Evolutionary conservation across 495 filamentous ascomycete genomes (phyloP).

Genomic region (Haplographium delicatum): DNA sequence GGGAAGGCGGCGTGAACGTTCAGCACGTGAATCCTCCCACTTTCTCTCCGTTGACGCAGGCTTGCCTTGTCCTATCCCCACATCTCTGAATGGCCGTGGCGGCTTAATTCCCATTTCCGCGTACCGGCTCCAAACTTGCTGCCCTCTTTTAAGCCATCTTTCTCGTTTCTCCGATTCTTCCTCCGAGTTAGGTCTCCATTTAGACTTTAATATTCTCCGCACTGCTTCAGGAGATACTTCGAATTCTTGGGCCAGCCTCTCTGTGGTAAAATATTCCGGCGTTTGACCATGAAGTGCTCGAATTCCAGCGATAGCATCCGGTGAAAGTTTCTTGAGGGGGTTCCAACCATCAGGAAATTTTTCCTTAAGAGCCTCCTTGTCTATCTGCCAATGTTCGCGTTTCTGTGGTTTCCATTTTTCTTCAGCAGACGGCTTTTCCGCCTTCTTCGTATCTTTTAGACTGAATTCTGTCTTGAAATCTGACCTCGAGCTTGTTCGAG

Average conservation of each 20-base stretch:
- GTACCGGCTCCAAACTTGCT: slow-evolving; percentile 68
- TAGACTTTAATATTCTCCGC: slow-evolving; percentile 76
- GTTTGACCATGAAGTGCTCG: slow-evolving; percentile 68
- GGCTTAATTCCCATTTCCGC: slow-evolving; percentile 64
- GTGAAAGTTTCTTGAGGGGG: slow-evolving; percentile 80
- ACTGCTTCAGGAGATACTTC: slow-evolving; percentile 81
- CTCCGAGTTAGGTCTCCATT: slow-evolving; percentile 66
- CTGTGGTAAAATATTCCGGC: slow-evolving; percentile 69
- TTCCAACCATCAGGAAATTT: slow-evolving; percentile 80
- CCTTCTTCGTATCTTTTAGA: slow-evolving; percentile 20
- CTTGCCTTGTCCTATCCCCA: slow-evolving; percentile 54
- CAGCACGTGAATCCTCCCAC: not conserved
- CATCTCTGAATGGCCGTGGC: slow-evolving; percentile 58
- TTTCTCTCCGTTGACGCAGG: slow-evolving; percentile 17
- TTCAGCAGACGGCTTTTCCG: not conserved
- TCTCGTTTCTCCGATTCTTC: slow-evolving; percentile 54
- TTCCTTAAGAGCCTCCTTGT: slow-evolving; percentile 60
- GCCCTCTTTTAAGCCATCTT: slow-evolving; percentile 76
- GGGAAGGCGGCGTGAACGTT: not conserved
- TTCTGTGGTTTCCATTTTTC: slow-evolving; percentile 14
- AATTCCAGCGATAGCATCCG: slow-evolving; percentile 84
- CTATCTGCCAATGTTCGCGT: slow-evolving; percentile 58
- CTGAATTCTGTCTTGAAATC: not conserved
- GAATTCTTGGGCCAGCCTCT: slow-evolving; percentile 71
- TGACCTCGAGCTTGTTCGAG: no score